These are phyloP conservation scores for Penicillium robsamsonii DNA, from an alignment of 495 filamentous ascomycete genomes.

Conservation along the genomic window DNA sequence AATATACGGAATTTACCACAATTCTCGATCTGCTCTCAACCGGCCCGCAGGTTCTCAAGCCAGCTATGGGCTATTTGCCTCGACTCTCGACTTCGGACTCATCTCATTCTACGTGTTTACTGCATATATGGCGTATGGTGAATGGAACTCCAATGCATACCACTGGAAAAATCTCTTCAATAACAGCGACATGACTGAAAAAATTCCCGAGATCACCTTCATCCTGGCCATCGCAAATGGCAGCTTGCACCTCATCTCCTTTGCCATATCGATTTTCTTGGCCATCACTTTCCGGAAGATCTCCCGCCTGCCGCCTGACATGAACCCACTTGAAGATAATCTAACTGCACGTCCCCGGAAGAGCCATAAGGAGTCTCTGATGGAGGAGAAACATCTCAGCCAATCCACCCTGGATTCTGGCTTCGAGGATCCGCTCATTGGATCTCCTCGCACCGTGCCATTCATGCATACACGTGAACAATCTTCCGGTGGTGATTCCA, in stretches of 20 bases:
- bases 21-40: constrained; percentile 60
- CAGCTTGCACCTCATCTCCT: constrained; percentile 66
- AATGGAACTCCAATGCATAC: constrained; percentile 41
- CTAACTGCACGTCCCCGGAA: constrained; percentile 76
- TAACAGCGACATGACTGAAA: constrained; percentile 43
- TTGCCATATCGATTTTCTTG: constrained; percentile 68
- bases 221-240: constrained; percentile 58
- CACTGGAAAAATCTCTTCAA: constrained; percentile 64
- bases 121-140: constrained; percentile 52
- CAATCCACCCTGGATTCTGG: constrained; percentile 54
- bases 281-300: constrained; percentile 78
- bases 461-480: constrained; percentile 71
- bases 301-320: constrained; percentile 74
- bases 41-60: constrained; percentile 74
- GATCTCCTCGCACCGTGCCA: constrained; percentile 59
- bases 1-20: constrained; percentile 75
- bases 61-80: constrained; percentile 80
- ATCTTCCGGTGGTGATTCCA: constrained; percentile 45
- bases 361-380: constrained; percentile 66
- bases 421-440: constrained; percentile 59
- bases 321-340: constrained; percentile 88
- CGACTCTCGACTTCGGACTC: constrained; percentile 65
- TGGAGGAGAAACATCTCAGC: constrained; percentile 55
- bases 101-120: constrained; percentile 78
- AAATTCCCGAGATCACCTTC: constrained; percentile 62